phyloP scores from a whole-genome alignment of 352 stramenopile genomes.

The Pythium inflatum region DNA sequence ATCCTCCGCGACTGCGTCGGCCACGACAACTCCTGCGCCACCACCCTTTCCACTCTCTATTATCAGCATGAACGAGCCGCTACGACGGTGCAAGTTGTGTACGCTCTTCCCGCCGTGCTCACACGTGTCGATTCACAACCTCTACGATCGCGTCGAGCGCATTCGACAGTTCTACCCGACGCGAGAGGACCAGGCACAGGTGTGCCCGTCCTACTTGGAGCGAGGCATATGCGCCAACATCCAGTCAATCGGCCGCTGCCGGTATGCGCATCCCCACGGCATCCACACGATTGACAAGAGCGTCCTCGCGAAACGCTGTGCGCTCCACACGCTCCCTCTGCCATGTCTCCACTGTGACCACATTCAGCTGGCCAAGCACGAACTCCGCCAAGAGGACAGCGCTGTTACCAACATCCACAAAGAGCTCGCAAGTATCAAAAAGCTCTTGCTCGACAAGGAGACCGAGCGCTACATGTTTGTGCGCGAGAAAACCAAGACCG shows the following conservation, averaged over 20 bases:
- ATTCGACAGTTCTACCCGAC: conserved; percentile 53
- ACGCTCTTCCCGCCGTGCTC: conserved; percentile 67
- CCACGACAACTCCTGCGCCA: conserved; percentile 1
- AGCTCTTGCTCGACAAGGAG: conserved; percentile 54
- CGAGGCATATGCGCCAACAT: conserved; percentile 65
- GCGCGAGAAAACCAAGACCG: conserved; percentile 44
- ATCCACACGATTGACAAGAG: conserved; percentile 62
- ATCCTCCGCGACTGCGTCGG: not conserved
- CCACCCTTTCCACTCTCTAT: conserved; percentile 63
- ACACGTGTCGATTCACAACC: conserved; percentile 52
- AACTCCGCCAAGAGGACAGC: conserved; percentile 29
- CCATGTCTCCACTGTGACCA: conserved; percentile 66
- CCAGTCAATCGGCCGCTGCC: conserved; percentile 62
- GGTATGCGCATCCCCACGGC: conserved; percentile 56
- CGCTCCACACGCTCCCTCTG: conserved; percentile 54
- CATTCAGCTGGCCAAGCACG: conserved; percentile 33
- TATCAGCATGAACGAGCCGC: conserved; percentile 54
- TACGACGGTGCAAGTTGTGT: conserved; percentile 66
- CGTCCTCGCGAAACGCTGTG: conserved; percentile 46
- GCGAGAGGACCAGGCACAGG: conserved; percentile 18
- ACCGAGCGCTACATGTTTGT: conserved; percentile 49
- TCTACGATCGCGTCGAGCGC: conserved; percentile 51
- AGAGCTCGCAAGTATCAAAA: conserved; percentile 38
- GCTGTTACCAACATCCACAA: conserved; percentile 36
- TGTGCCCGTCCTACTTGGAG: conserved; percentile 57